Percentiles rank a stretch among this genome's conserved stretches.
phyloP scores from a whole-genome alignment of 441 rosid genomes.

The Pelargonium fulgidum region DNA sequence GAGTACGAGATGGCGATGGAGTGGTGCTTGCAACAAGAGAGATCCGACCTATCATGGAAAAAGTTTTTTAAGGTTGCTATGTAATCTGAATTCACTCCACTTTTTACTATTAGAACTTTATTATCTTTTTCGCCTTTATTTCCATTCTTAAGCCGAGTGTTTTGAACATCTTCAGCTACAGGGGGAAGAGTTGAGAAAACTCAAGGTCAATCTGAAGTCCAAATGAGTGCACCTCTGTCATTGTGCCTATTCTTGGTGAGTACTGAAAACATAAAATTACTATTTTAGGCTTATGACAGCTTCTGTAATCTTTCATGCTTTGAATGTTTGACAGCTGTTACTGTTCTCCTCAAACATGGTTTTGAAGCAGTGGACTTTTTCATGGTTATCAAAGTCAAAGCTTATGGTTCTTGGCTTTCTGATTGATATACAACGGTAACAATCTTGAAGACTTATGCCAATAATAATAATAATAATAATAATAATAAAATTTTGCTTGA shows the following conservation, averaged over 20 bases:
- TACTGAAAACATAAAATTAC: slow-evolving; percentile 19
- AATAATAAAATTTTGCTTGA: too few species aligned
- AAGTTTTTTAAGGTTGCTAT: slow-evolving; percentile 40
- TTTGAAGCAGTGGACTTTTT: not conserved
- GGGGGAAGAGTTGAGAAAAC: slow-evolving; percentile 32
- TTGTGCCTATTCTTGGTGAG: slow-evolving; percentile 17
- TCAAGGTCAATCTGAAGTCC: slow-evolving; percentile 38
- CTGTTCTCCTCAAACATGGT: slow-evolving; percentile 7
- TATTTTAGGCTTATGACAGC: not conserved
- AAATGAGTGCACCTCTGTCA: slow-evolving; percentile 25
- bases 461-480: too few species aligned
- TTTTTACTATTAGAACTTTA: slow-evolving; percentile 2
- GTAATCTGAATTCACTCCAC: slow-evolving; percentile 9
- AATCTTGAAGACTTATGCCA: not conserved
- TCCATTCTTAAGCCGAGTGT: slow-evolving; percentile 20
- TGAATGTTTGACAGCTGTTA: slow-evolving; percentile 6
- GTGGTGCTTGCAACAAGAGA: slow-evolving; percentile 58
- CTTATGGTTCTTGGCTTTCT: not conserved
- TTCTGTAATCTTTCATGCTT: not conserved
- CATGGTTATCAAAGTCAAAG: not conserved
- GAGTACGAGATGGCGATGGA: slow-evolving; percentile 85
- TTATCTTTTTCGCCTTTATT: slow-evolving; percentile 9
- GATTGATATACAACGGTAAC: slow-evolving; percentile 9
- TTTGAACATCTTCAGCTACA: slow-evolving; percentile 40
- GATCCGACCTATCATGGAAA: slow-evolving; percentile 31